These are phyloP conservation scores for Inonotus obliquus DNA, from an alignment of 1,284 basidiomycete genomes.

Conservation along the genomic window DNA sequence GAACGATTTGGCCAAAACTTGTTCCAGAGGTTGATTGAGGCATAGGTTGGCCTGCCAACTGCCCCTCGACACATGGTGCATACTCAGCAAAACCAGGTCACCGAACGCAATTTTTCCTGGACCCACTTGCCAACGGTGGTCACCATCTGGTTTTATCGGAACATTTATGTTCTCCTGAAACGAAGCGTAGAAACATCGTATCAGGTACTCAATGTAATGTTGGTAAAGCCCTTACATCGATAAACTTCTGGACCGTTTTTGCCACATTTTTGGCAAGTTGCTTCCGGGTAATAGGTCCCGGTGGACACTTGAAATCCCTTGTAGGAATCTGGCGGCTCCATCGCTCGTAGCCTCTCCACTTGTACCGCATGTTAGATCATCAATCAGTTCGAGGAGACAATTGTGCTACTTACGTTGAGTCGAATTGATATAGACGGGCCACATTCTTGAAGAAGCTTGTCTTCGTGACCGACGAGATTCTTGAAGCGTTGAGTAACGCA, in stretches of 20 bases:
- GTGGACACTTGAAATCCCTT: constrained; percentile 68
- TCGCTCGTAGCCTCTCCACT: constrained; percentile 74
- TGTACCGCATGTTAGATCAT: background rate
- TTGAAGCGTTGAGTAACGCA: constrained; percentile 41
- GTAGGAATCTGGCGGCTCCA: constrained; percentile 76
- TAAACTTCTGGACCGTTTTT: constrained; percentile 57
- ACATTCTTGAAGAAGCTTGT: constrained; percentile 58
- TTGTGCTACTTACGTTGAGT: constrained; percentile 45
- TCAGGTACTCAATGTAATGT: constrained; percentile 17
- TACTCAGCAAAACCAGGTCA: constrained; percentile 63
- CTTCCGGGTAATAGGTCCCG: constrained; percentile 60
- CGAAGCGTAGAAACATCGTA: constrained; percentile 1
- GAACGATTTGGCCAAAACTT: background rate
- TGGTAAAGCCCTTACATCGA: constrained; percentile 32
- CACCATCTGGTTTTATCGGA: constrained; percentile 54
- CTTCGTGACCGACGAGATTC: constrained; percentile 46
- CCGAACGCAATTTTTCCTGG: constrained; percentile 49
- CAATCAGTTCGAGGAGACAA: constrained; percentile 10
- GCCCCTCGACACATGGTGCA: constrained; percentile 75
- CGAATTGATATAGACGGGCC: constrained; percentile 75
- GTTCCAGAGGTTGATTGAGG: constrained; percentile 28
- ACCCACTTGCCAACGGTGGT: constrained; percentile 58
- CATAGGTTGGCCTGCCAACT: constrained; percentile 75
- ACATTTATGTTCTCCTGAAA: constrained; percentile 43
- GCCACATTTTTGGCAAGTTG: constrained; percentile 67